phyloP scores from a whole-genome alignment of 129 eudicot species.

The Glebionis coronaria region DNA sequence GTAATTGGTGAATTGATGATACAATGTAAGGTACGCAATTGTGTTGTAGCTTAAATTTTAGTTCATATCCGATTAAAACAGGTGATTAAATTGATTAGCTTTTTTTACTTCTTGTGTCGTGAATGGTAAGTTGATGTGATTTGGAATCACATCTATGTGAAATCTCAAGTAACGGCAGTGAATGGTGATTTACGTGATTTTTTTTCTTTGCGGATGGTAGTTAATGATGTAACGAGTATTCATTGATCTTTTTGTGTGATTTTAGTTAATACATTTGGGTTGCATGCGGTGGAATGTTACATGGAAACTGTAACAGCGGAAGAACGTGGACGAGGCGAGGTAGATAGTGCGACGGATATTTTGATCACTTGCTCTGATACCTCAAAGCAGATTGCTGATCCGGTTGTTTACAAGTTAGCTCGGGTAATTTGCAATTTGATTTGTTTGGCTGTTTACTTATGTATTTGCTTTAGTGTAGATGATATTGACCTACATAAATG shows the following conservation, averaged over 20 bases:
- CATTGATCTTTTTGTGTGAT: conserved; percentile 7
- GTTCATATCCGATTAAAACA: too few relatives aligned
- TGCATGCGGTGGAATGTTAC: conserved; percentile 55
- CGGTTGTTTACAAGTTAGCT: conserved; percentile 91
- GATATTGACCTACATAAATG: neutral
- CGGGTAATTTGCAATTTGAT: conserved; percentile 51
- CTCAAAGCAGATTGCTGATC: conserved; percentile 58
- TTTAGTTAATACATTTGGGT: conserved; percentile 43
- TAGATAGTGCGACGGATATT: conserved; percentile 28
- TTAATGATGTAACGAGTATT: conserved; percentile 17
- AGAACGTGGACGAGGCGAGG: conserved; percentile 32
- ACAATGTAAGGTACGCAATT: too few relatives aligned
- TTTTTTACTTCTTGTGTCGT: too few relatives aligned
- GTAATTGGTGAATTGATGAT: too few relatives aligned
- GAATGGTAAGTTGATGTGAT: too few relatives aligned
- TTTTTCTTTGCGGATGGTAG: conserved; percentile 18
- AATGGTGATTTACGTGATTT: neutral
- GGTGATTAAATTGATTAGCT: too few relatives aligned
- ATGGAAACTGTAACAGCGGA: conserved; percentile 66
- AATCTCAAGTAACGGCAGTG: neutral
- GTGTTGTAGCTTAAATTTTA: too few relatives aligned
- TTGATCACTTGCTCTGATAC: conserved; percentile 22
- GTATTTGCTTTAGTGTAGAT: neutral
- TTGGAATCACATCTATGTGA: too few relatives aligned
- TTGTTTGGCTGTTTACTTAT: conserved; percentile 8